phyloP scores from a whole-genome alignment of 163 green algal species.

The Volvox carteri region DNA sequence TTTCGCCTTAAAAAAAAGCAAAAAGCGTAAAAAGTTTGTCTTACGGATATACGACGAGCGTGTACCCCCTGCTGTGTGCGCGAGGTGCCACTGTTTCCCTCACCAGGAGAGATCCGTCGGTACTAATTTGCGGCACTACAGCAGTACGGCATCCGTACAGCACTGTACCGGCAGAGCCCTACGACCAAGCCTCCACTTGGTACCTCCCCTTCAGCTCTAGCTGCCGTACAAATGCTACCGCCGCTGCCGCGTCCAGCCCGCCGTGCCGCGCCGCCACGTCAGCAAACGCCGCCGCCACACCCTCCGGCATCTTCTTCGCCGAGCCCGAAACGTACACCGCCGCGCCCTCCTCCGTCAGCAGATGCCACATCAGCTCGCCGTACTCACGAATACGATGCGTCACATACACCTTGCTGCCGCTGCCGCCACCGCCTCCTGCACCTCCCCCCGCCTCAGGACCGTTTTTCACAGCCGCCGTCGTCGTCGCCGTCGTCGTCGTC shows the following conservation, averaged over 20 bases:
- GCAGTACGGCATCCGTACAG: background rate
- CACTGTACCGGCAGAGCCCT: background rate
- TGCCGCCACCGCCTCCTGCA: background rate
- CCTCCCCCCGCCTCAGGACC: no score
- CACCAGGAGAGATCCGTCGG: no score
- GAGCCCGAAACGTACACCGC: conserved; percentile 90
- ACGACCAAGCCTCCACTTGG: conserved; percentile 88
- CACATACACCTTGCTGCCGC: conserved; percentile 85
- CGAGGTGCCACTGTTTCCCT: no score
- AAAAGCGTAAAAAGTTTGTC: no score
- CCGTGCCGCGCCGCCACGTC: conserved; percentile 72
- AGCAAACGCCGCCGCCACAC: conserved; percentile 73
- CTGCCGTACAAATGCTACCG: conserved; percentile 69
- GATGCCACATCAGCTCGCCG: conserved; percentile 76
- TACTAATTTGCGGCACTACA: background rate
- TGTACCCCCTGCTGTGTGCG: no score
- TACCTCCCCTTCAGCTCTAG: conserved; percentile 82
- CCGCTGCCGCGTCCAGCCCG: conserved; percentile 62
- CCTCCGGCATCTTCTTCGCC: conserved; percentile 91
- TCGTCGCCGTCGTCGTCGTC: background rate
- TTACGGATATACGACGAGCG: no score
- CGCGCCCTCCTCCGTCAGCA: conserved; percentile 80
- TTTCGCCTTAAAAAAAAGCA: no score
- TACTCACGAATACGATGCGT: conserved; percentile 82
- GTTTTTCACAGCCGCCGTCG: background rate